Percentiles rank a stretch among this genome's conserved stretches.
These are phyloP conservation scores for Cajanus cajan DNA, from an alignment of 306 rosid genomes.

Conservation along the genomic window DNA sequence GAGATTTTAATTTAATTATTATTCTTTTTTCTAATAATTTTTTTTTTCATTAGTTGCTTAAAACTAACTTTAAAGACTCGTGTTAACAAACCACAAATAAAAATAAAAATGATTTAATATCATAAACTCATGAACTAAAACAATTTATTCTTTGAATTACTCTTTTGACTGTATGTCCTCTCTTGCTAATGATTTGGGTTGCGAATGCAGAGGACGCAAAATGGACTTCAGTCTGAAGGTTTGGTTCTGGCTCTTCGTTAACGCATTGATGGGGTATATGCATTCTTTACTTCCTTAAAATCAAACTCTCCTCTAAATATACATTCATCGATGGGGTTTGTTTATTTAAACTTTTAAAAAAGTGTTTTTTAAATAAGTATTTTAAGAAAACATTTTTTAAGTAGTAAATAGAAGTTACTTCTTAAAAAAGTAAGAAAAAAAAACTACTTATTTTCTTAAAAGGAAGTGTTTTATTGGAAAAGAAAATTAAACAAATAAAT, in stretches of 20 bases:
- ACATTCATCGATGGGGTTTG: background rate
- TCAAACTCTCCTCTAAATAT: background rate
- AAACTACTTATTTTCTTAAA: no score
- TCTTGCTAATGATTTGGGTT: background rate
- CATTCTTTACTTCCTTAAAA: background rate
- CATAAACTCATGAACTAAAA: background rate
- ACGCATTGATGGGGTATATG: slow-evolving; percentile 68
- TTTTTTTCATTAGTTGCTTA: background rate
- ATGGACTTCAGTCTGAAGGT: slow-evolving; percentile 42
- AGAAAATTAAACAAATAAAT: no score
- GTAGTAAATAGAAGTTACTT: no score
- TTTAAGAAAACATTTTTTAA: no score
- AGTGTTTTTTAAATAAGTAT: no score
- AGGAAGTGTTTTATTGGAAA: no score
- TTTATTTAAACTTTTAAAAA: no score
- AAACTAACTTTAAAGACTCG: background rate
- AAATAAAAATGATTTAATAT: background rate
- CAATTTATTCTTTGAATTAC: background rate
- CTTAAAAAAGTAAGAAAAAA: no score
- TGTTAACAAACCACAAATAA: background rate
- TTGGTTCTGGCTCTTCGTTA: slow-evolving; percentile 64
- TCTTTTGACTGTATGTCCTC: background rate
- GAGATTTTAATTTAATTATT: background rate
- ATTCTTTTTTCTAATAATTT: background rate
- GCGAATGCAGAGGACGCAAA: slow-evolving; percentile 43